Conservation (phyloP, 129 eudicot species). For the Tagetes erecta region DNA sequence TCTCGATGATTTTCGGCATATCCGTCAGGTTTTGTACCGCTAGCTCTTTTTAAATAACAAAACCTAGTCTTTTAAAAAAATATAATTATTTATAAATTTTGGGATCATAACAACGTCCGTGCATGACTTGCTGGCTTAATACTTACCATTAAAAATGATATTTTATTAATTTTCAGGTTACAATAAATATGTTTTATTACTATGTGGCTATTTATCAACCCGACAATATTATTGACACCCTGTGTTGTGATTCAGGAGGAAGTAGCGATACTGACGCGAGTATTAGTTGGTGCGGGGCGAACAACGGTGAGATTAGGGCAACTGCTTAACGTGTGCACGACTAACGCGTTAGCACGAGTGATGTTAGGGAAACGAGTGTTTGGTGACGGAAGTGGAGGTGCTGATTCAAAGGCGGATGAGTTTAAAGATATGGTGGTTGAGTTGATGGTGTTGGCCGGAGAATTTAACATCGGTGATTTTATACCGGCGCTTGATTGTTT, state of each 20-base stretch:
- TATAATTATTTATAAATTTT: too few species aligned
- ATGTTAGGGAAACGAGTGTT: conserved; percentile 73
- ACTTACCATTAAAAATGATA: too few species aligned
- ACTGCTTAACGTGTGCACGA: conserved; percentile 72
- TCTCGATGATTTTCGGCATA: conserved; percentile 66
- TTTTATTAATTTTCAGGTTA: too few species aligned
- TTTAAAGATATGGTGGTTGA: conserved; percentile 93
- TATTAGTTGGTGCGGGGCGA: conserved; percentile 42
- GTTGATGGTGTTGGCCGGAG: conserved; percentile 79
- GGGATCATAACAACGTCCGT: too few species aligned
- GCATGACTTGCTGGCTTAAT: too few species aligned
- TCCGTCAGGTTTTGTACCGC: conserved; percentile 59
- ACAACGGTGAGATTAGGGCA: conserved; percentile 51
- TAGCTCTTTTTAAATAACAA: too few species aligned
- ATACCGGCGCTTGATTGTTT: conserved; percentile 69
- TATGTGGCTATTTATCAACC: too few species aligned
- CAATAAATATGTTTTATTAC: too few species aligned
- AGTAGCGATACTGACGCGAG: conserved; percentile 55
- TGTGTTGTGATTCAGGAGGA: conserved; percentile 53
- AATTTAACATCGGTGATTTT: conserved; percentile 81
- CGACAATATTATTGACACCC: not conserved
- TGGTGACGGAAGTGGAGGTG: conserved; percentile 46
- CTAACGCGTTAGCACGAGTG: conserved; percentile 79
- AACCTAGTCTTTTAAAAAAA: too few species aligned
- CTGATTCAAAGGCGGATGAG: conserved; percentile 63